Percentiles rank a stretch among this genome's conserved stretches.
Evolutionary conservation across 1,284 basidiomycete genomes (phyloP).

Genomic region (Malassezia sp.): DNA sequence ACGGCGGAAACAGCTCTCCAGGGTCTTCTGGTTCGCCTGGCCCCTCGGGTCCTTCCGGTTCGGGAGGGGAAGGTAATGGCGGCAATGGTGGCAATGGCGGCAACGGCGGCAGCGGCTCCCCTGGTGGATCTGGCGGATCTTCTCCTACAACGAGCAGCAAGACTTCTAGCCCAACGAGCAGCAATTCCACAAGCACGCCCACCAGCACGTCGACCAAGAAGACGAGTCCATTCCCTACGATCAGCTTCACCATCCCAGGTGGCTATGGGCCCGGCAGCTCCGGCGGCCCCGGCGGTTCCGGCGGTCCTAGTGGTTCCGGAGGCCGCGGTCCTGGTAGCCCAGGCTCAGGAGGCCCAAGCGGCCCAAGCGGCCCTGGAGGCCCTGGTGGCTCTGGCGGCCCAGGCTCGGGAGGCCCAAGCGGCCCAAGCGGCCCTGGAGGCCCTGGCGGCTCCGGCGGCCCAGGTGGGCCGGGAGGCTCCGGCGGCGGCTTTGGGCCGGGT

Average conservation of each 20-base stretch:
- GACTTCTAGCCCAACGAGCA: too few species aligned
- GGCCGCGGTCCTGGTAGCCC: neutral
- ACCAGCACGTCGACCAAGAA: too few species aligned
- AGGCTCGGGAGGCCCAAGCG: neutral
- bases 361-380: neutral
- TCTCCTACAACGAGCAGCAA: too few species aligned
- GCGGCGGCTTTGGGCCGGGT: slow-evolving; percentile 2
- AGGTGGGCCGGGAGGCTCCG: neutral
- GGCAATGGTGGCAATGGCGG: neutral
- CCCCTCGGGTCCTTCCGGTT: too few species aligned
- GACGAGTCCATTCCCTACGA: too few species aligned
- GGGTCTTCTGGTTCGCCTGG: too few species aligned
- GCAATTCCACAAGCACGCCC: too few species aligned
- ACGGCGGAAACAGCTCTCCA: neutral
- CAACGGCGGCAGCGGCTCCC: neutral
- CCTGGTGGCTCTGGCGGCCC: slow-evolving; percentile 12
- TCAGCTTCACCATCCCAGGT: too few species aligned
- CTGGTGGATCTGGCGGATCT: neutral
- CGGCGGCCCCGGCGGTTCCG: neutral
- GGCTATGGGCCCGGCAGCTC: neutral
- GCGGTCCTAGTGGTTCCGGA: neutral
- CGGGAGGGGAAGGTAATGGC: neutral
- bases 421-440: slow-evolving; percentile 2
- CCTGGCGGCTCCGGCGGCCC: slow-evolving; percentile 1
- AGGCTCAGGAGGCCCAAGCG: neutral